Evolutionary conservation across 2,329 filamentous ascomycete species (phyloP), one percentile per base, ranked within the genome.

Genomic region (Cladosporium sp.): DNA sequence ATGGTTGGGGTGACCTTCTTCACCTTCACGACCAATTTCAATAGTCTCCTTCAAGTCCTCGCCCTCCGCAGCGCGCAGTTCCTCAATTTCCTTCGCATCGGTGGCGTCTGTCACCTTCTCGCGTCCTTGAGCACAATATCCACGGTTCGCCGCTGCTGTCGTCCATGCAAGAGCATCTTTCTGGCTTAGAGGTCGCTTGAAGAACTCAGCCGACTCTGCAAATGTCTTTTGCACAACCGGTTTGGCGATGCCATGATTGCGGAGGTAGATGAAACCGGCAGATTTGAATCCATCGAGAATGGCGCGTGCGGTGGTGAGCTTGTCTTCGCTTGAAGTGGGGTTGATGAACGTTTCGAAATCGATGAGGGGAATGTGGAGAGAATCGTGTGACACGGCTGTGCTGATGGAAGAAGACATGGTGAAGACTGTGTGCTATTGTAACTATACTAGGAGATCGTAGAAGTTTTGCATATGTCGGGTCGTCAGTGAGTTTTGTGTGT

Each of bases 231-330:
- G n/a, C 36, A 91, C 76, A 9, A 81, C 80, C 8, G 81, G 76
- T 2, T 82, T 67, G 0, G 84, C 75, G 60, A 95, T 86, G 42
- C 87, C 82, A 62, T 91, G 85, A 72, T 91, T 88, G 66, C 86
- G 86, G 42, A 94, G 83, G 74, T 95, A 95, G 59, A 96, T 83
- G 78, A 96, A 95, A 59, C 91, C 91, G 2, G 90, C 89, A 1
- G 83, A 87, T 67, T 92, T 88, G 77, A 97, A 96, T 42, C 90
- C 92, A 55, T 85, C 71, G 12, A 93, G 85, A 65, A 96, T 86
- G 40, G 88, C 84, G 55, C 84, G 75, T 20, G 91, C 92, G 1
- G 89, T 72, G 6, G 61, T 60, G 12, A 59, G 60, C 38, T 65
- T 66, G 4, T 65, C 65, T 9, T 59, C 50, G 28, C 38, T 9